Evolutionary conservation across 306 rosid species (phyloP).

Genomic region (Pyrus betulifolia): DNA sequence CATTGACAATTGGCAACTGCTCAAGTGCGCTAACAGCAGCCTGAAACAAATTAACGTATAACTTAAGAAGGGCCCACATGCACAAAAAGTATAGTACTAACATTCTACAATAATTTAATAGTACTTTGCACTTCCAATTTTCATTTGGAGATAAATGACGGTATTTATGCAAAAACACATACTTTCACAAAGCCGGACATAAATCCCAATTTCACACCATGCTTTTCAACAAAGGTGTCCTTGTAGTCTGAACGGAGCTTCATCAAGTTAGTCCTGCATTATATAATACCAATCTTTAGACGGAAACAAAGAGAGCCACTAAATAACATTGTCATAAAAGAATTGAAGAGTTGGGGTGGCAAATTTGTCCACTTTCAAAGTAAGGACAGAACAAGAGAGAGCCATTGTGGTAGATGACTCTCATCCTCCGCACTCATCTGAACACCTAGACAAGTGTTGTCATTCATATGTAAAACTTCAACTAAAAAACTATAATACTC

Average conservation of each 20-base stretch:
- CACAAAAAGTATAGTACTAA: background rate
- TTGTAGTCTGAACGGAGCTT: slow-evolving; percentile 55
- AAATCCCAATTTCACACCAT: slow-evolving; percentile 55
- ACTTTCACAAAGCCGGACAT: slow-evolving; percentile 61
- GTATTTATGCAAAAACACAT: slow-evolving; percentile 7
- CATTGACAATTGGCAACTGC: slow-evolving; percentile 49
- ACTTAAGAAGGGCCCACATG: background rate
- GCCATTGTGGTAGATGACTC: background rate
- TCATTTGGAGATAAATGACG: background rate
- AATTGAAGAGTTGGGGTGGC: background rate
- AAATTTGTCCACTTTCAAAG: background rate
- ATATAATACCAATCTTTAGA: slow-evolving; percentile 2
- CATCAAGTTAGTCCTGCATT: slow-evolving; percentile 59
- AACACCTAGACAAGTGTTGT: too few relatives aligned
- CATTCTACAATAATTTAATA: background rate
- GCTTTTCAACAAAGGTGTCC: slow-evolving; percentile 53
- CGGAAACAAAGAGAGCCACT: background rate
- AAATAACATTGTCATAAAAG: background rate
- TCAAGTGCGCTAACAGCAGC: slow-evolving; percentile 61
- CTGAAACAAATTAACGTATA: slow-evolving; percentile 22
- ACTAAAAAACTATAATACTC: background rate
- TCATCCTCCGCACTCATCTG: background rate
- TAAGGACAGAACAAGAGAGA: background rate
- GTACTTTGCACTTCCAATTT: background rate
- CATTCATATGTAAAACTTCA: background rate